Percentiles rank a stretch among this genome's conserved stretches.
Evolutionary conservation across 176 grass and related monocot species (phyloP).

Genomic region (Tillandsia leiboldiana): DNA sequence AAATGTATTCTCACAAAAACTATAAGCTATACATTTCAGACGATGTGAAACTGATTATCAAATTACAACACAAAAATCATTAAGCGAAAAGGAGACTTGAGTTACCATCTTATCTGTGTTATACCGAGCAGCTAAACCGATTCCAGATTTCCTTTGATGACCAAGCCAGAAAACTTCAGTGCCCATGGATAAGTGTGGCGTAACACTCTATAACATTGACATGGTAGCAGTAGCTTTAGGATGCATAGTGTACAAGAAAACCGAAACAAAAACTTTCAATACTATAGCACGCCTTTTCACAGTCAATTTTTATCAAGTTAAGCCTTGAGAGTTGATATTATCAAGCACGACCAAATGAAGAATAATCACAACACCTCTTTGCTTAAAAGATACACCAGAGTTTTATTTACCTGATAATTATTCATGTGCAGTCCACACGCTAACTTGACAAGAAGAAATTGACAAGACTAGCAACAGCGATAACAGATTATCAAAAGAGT

Average conservation of each 20-base stretch:
- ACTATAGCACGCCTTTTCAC: background rate
- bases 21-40: too few relatives aligned
- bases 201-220: slow-evolving; percentile 53
- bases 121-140: slow-evolving; percentile 76
- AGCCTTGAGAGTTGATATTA: background rate
- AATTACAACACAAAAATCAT: background rate
- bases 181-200: slow-evolving; percentile 63
- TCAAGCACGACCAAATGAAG: background rate
- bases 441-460: background rate
- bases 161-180: slow-evolving; percentile 61
- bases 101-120: slow-evolving; percentile 55
- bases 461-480: background rate
- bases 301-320: background rate
- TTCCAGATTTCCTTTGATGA: slow-evolving; percentile 49
- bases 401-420: background rate
- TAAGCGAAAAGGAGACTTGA: background rate
- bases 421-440: background rate
- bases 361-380: background rate
- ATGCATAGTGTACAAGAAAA: slow-evolving; percentile 3
- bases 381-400: background rate
- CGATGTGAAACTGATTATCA: background rate
- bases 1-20: too few relatives aligned
- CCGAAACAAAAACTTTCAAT: background rate
- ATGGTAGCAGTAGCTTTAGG: background rate
- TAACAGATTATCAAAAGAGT: background rate